These are phyloP conservation scores for Spongospora subterranea DNA, from an alignment of 208 protist species.

Conservation along the genomic window DNA sequence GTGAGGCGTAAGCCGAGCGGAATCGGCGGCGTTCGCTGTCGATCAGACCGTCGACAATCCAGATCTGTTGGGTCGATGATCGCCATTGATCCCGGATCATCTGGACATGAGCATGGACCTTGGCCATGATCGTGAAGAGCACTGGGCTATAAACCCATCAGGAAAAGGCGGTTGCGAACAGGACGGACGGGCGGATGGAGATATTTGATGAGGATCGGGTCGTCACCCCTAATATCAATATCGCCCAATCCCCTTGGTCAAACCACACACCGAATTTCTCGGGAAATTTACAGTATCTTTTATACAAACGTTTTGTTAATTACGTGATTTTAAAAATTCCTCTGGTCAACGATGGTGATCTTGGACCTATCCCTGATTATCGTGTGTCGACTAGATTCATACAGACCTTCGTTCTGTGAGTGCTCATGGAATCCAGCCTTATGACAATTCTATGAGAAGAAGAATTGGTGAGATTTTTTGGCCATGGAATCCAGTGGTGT, in stretches of 20 bases:
- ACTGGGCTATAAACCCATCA: not conserved
- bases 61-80: not conserved
- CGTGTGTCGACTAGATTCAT: not conserved
- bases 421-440: slow-evolving; percentile 26
- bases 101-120: not conserved
- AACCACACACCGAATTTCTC: too few species aligned
- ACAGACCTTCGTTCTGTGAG: slow-evolving; percentile 1
- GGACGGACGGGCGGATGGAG: not conserved
- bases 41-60: not conserved
- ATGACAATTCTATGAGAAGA: slow-evolving; percentile 16
- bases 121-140: not conserved
- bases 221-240: too few species aligned
- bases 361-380: not conserved
- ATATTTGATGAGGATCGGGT: too few species aligned
- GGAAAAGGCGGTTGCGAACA: not conserved
- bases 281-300: too few species aligned
- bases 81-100: not conserved
- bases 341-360: not conserved
- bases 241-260: too few species aligned
- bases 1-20: not conserved
- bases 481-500: not conserved
- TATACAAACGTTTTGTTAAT: too few species aligned
- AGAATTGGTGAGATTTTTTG: not conserved
- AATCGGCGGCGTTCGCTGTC: not conserved
- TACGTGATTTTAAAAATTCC: too few species aligned